Percentiles rank a stretch among this genome's conserved stretches.
These are phyloP conservation scores for Pichia deserticola DNA, from an alignment of 805 yeast genomes.

Conservation along the genomic window DNA sequence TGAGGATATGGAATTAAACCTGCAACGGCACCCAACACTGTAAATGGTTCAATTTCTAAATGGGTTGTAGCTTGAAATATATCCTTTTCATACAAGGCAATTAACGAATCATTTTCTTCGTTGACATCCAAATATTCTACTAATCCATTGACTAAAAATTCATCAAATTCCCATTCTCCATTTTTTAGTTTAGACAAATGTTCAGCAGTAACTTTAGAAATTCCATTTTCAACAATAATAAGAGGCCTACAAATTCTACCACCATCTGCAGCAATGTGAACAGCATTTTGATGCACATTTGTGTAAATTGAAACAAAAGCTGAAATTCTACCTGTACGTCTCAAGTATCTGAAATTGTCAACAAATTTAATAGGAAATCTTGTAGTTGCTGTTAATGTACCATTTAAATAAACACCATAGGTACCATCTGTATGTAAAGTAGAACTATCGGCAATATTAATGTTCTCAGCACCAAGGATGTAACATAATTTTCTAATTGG, in stretches of 20 bases:
- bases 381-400: constrained; percentile 89
- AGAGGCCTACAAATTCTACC: constrained; percentile 97
- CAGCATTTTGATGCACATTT: constrained; percentile 84
- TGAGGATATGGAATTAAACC: constrained; percentile 90
- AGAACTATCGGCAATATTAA: constrained; percentile 72
- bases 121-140: constrained; percentile 96
- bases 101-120: constrained; percentile 90
- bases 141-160: constrained; percentile 73
- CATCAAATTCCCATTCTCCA: constrained; percentile 85
- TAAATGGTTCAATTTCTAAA: constrained; percentile 92
- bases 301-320: constrained; percentile 88
- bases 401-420: constrained; percentile 83
- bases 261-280: constrained; percentile 98
- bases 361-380: constrained; percentile 83
- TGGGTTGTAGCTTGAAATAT: constrained; percentile 63
- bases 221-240: constrained; percentile 73
- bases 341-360: constrained; percentile 61
- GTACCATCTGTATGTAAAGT: constrained; percentile 70
- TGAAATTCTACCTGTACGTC: constrained; percentile 80
- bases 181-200: constrained; percentile 57
- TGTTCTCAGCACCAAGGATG: constrained; percentile 84
- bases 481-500: constrained; percentile 76
- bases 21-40: constrained; percentile 87
- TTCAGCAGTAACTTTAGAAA: constrained; percentile 59
- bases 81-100: constrained; percentile 79